These are phyloP conservation scores for Thelonectria olida DNA, from an alignment of 2,329 filamentous ascomycete species.

Conservation along the genomic window DNA sequence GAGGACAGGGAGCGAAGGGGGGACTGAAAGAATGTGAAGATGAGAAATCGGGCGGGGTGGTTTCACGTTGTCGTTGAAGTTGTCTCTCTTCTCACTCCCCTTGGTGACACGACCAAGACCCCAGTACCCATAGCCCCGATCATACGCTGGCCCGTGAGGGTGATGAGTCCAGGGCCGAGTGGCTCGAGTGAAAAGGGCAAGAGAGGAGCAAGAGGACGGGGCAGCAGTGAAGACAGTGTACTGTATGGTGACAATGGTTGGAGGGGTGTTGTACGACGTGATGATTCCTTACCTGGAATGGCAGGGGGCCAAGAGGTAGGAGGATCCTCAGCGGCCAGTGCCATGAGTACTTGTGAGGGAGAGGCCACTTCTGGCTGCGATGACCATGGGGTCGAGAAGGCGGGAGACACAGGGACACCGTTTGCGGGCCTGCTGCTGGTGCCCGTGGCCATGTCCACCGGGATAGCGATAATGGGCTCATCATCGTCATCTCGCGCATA, in stretches of 20 bases:
- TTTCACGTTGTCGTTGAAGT: slow-evolving; percentile 28
- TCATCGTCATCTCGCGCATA: slow-evolving; percentile 32
- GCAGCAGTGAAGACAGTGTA: not conserved
- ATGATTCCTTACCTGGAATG: slow-evolving; percentile 37
- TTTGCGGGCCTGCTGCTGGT: slow-evolving; percentile 27
- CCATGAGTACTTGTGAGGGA: slow-evolving; percentile 34
- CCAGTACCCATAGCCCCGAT: slow-evolving; percentile 32
- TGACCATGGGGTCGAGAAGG: slow-evolving; percentile 32
- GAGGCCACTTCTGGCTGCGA: slow-evolving; percentile 28
- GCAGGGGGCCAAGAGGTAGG: slow-evolving; percentile 26
- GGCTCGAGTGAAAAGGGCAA: not conserved
- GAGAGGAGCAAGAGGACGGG: slow-evolving; percentile 6
- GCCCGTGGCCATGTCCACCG: slow-evolving; percentile 24
- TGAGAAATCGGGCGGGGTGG: slow-evolving; percentile 32
- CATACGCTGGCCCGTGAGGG: slow-evolving; percentile 25
- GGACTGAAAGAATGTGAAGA: slow-evolving; percentile 28
- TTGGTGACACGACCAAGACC: slow-evolving; percentile 27
- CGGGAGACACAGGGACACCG: slow-evolving; percentile 22
- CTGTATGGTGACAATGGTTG: not conserved
- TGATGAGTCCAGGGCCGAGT: slow-evolving; percentile 14
- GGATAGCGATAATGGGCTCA: slow-evolving; percentile 25
- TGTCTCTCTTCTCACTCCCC: slow-evolving; percentile 34
- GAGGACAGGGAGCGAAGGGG: slow-evolving; percentile 24
- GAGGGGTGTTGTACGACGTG: slow-evolving; percentile 20
- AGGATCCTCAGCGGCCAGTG: slow-evolving; percentile 33